Conservation (phyloP, 2,329 filamentous ascomycete species). For the Daldinia sp. region DNA sequence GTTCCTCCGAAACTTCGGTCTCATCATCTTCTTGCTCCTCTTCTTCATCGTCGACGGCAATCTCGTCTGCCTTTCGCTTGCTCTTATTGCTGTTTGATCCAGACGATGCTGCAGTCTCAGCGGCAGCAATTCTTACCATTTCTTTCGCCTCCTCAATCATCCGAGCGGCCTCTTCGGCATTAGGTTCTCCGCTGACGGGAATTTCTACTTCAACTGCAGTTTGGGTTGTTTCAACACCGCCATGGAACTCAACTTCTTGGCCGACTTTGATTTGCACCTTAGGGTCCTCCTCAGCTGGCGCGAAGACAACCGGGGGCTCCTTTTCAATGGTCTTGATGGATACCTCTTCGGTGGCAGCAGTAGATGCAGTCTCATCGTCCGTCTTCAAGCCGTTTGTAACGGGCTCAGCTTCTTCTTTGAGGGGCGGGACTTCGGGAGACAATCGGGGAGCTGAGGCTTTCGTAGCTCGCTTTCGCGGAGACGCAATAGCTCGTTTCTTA, state of each 20-base stretch:
- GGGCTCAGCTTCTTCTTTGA: conserved; percentile 49
- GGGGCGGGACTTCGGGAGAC: conserved; percentile 53
- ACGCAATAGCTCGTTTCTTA: conserved; percentile 65
- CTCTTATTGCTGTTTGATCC: conserved; percentile 62
- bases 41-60: conserved; percentile 73
- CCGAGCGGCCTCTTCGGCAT: conserved; percentile 80
- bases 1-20: conserved; percentile 58
- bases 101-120: conserved; percentile 58
- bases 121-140: conserved; percentile 83
- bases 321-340: conserved; percentile 63
- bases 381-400: conserved; percentile 56
- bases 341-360: conserved; percentile 53
- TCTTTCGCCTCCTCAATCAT: conserved; percentile 89
- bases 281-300: conserved; percentile 66
- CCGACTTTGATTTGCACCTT: conserved; percentile 78
- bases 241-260: conserved; percentile 62
- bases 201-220: conserved; percentile 83
- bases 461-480: conserved; percentile 66
- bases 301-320: conserved; percentile 62
- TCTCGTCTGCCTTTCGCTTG: conserved; percentile 82
- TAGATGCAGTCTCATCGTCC: conserved; percentile 61
- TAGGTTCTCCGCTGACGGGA: conserved; percentile 75
- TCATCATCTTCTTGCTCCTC: conserved; percentile 67
- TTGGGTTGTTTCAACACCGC: conserved; percentile 74
- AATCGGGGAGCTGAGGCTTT: conserved; percentile 57